Conservation (phyloP, 768 basidiomycete species). For the Panellus pusillus region DNA sequence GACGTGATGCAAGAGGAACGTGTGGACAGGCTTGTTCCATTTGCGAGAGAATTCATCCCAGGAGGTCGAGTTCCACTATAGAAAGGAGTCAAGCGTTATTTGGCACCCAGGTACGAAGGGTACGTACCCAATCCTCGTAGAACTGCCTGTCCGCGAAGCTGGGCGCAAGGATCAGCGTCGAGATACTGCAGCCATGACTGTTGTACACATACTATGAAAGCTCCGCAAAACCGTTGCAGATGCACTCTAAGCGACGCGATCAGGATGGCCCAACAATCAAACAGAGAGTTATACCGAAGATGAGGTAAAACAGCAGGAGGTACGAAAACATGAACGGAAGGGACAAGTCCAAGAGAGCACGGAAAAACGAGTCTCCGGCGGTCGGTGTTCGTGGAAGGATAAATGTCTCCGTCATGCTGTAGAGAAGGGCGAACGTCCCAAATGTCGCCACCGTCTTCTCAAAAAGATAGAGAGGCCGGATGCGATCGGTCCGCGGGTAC, state of each 20-base stretch:
- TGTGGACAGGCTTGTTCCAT: slow-evolving; percentile 97
- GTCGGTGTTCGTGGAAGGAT: slow-evolving; percentile 83
- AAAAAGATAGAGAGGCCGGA: slow-evolving; percentile 79
- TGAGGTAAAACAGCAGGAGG: slow-evolving; percentile 81
- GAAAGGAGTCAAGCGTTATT: background rate
- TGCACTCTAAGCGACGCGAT: slow-evolving; percentile 64
- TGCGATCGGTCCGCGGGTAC: slow-evolving; percentile 85
- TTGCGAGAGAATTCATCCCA: slow-evolving; percentile 98
- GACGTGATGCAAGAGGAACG: slow-evolving; percentile 92
- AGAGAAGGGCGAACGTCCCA: slow-evolving; percentile 93
- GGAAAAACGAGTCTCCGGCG: slow-evolving; percentile 67
- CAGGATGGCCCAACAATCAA: background rate
- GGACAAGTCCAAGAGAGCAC: slow-evolving; percentile 80
- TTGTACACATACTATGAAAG: slow-evolving; percentile 66
- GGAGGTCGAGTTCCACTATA: slow-evolving; percentile 92
- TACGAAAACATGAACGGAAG: slow-evolving; percentile 94
- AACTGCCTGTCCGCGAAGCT: slow-evolving; percentile 98
- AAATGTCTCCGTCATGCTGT: slow-evolving; percentile 90
- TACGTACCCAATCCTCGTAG: slow-evolving; percentile 89
- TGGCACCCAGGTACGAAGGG: background rate
- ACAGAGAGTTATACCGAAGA: slow-evolving; percentile 55
- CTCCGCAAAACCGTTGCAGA: slow-evolving; percentile 95
- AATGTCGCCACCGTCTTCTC: slow-evolving; percentile 88
- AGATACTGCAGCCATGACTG: background rate
- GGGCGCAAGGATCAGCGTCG: slow-evolving; percentile 7